Evolutionary conservation across 78 protist genomes (phyloP).

Genomic region (Bodo saltans): DNA sequence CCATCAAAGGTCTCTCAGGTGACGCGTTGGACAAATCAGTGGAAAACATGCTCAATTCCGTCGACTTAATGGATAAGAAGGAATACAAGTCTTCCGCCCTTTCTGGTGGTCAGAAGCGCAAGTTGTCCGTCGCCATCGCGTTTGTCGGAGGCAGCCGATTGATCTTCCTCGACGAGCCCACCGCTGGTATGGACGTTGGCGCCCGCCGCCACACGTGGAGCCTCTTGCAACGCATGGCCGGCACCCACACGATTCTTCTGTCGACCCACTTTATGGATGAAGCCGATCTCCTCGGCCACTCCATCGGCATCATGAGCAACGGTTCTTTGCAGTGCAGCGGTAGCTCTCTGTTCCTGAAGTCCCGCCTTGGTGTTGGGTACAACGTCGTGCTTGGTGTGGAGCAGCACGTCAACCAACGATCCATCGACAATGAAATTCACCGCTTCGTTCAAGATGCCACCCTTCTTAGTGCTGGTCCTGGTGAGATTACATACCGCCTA

Average conservation of each 20-base stretch:
- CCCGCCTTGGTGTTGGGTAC: constrained; percentile 64
- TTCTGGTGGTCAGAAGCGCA: constrained; percentile 81
- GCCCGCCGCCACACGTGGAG: constrained; percentile 24
- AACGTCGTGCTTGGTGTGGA: background rate
- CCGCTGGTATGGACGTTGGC: constrained; percentile 39
- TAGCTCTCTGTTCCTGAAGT: constrained; percentile 47
- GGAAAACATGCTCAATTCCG: constrained; percentile 23
- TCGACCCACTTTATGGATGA: constrained; percentile 87
- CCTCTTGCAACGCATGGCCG: background rate
- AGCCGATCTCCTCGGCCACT: constrained; percentile 80
- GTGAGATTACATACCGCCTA: too few relatives aligned
- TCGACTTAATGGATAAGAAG: background rate
- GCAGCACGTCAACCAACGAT: background rate
- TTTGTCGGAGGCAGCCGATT: constrained; percentile 43
- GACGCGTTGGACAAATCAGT: constrained; percentile 7
- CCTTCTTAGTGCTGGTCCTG: too few relatives aligned
- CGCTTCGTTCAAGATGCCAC: too few relatives aligned
- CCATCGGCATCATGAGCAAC: constrained; percentile 55
- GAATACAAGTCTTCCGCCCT: background rate
- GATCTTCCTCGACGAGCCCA: constrained; percentile 44
- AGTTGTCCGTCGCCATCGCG: constrained; percentile 67
- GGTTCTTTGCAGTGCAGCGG: constrained; percentile 49
- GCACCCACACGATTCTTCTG: constrained; percentile 29
- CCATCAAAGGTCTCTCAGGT: background rate
- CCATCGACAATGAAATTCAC: too few relatives aligned